Evolutionary conservation across 169 alveolate genomes (phyloP).

Genomic region (Plasmodium billcollinsi): DNA sequence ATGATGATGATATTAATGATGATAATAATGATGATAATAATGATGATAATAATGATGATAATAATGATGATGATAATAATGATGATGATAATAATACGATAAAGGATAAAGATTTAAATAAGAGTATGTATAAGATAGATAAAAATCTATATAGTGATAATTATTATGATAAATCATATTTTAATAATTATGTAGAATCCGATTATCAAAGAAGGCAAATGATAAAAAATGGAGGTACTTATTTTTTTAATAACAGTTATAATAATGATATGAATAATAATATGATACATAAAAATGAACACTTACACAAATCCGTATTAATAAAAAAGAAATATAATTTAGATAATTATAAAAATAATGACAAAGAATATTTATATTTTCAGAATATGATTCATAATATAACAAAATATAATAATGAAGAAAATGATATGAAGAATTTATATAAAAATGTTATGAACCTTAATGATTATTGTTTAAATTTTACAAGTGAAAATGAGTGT

Average conservation of each 20-base stretch:
- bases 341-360: conserved; percentile 27
- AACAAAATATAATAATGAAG: conserved; percentile 30
- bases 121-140: no score
- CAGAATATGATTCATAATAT: conserved; percentile 37
- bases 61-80: not conserved
- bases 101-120: no score
- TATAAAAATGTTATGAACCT: conserved; percentile 33
- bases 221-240: no score
- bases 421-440: conserved; percentile 28
- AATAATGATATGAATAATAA: not conserved
- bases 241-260: not conserved
- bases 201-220: no score
- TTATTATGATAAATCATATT: no score
- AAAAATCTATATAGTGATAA: no score
- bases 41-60: not conserved
- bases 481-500: conserved; percentile 23
- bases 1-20: not conserved
- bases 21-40: not conserved
- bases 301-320: no score
- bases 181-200: no score
- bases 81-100: not conserved
- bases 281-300: not conserved
- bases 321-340: not conserved
- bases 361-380: conserved; percentile 26
- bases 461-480: conserved; percentile 24